Evolutionary conservation across 2,329 filamentous ascomycete species (phyloP).

Genomic region (Colletotrichum melonis): DNA sequence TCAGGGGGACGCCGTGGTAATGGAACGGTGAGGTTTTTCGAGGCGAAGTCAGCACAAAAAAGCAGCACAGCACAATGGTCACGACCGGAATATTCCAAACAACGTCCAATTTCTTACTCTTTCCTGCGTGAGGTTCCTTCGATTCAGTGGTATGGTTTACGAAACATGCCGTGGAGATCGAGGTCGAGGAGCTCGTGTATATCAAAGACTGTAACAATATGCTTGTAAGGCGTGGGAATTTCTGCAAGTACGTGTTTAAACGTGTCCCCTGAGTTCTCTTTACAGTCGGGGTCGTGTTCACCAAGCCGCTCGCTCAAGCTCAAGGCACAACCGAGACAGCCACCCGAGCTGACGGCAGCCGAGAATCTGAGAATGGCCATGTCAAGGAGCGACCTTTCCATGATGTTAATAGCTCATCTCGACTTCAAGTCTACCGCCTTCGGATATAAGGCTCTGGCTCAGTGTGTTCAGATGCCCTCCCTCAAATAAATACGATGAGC

Average conservation of each 20-base stretch:
- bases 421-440: not conserved
- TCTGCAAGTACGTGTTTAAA: not conserved
- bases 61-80: constrained; percentile 26
- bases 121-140: not conserved
- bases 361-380: not conserved
- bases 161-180: not conserved
- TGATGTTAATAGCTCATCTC: not conserved
- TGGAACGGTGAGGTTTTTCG: not conserved
- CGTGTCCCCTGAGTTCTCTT: too few relatives aligned
- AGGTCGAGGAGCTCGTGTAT: not conserved
- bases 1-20: constrained; percentile 8
- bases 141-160: not conserved
- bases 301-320: not conserved
- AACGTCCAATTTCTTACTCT: not conserved
- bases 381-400: not conserved
- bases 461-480: not conserved
- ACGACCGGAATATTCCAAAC: constrained; percentile 14
- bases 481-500: not conserved
- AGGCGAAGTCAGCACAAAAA: constrained; percentile 29
- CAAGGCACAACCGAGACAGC: not conserved
- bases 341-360: not conserved
- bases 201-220: not conserved
- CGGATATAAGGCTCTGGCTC: not conserved
- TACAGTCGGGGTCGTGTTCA: too few relatives aligned
- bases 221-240: not conserved